phyloP scores from a whole-genome alignment of 371 early-diverging fungal genomes.

The Lichtheimia ornata region DNA sequence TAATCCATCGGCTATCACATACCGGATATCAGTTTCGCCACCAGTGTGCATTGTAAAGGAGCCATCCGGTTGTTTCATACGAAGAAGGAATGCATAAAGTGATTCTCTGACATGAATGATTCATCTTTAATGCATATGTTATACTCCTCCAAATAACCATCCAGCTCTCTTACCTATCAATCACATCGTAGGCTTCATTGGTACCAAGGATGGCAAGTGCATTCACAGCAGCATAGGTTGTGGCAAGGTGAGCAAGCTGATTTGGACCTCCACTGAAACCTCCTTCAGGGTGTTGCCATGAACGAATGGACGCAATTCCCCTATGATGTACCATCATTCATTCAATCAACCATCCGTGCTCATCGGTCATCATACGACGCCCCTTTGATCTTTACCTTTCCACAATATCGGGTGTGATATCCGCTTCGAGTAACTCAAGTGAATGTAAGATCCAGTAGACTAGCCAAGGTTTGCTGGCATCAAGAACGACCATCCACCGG shows the following conservation, averaged over 20 bases:
- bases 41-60: constrained; percentile 89
- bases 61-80: constrained; percentile 88
- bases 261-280: constrained; percentile 89
- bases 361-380: no score
- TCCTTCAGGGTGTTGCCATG: constrained; percentile 74
- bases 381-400: constrained; percentile 32
- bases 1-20: not conserved
- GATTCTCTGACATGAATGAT: constrained; percentile 39
- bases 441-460: constrained; percentile 89
- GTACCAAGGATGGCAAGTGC: constrained; percentile 75
- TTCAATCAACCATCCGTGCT: no score
- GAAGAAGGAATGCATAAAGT: constrained; percentile 74
- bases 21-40: constrained; percentile 93
- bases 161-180: constrained; percentile 49
- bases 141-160: not conserved
- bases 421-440: constrained; percentile 71
- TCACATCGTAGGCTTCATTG: constrained; percentile 68
- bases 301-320: constrained; percentile 62
- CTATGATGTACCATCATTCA: constrained; percentile 21
- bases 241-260: constrained; percentile 81
- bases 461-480: constrained; percentile 92
- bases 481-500: constrained; percentile 70
- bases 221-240: constrained; percentile 87
- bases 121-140: not conserved
- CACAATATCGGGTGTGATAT: constrained; percentile 37